Evolutionary conservation across 148 eudicot species (phyloP).

Genomic region (Spergularia bocconei): DNA sequence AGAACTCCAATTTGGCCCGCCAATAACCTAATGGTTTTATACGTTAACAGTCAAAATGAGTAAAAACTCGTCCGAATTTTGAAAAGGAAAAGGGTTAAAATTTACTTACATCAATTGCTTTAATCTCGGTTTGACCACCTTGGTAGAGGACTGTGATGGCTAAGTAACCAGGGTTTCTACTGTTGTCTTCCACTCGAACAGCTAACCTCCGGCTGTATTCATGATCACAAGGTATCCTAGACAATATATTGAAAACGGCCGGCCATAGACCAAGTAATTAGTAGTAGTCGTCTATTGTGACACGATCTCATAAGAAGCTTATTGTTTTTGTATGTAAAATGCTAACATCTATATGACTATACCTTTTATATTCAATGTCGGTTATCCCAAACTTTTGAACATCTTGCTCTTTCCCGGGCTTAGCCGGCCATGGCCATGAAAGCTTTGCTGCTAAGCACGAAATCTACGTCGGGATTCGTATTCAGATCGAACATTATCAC

Average conservation of each 20-base stretch:
- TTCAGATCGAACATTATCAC: conserved; percentile 57
- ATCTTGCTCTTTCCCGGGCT: conserved; percentile 45
- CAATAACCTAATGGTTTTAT: conserved; percentile 21
- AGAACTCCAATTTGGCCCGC: conserved; percentile 46
- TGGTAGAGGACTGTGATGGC: conserved; percentile 70
- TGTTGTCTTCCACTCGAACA: conserved; percentile 66
- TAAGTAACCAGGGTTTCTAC: conserved; percentile 57
- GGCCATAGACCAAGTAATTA: neutral
- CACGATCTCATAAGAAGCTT: neutral
- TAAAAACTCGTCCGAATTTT: neutral
- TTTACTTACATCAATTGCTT: conserved; percentile 61
- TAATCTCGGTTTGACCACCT: conserved; percentile 92
- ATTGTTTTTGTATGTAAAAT: neutral
- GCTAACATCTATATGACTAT: neutral
- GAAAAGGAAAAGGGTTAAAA: neutral
- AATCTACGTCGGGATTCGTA: conserved; percentile 43
- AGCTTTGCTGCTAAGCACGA: conserved; percentile 70
- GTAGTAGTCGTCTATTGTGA: neutral
- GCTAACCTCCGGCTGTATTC: conserved; percentile 58
- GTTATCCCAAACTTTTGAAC: conserved; percentile 44
- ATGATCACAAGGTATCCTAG: conserved; percentile 75
- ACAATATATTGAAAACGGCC: no score
- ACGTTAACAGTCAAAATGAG: no score
- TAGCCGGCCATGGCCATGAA: conserved; percentile 82
- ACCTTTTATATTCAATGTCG: conserved; percentile 34